Base-by-base conservation (phyloP, 2,329 filamentous ascomycete species). In the Venturia aucupariae region DNA sequence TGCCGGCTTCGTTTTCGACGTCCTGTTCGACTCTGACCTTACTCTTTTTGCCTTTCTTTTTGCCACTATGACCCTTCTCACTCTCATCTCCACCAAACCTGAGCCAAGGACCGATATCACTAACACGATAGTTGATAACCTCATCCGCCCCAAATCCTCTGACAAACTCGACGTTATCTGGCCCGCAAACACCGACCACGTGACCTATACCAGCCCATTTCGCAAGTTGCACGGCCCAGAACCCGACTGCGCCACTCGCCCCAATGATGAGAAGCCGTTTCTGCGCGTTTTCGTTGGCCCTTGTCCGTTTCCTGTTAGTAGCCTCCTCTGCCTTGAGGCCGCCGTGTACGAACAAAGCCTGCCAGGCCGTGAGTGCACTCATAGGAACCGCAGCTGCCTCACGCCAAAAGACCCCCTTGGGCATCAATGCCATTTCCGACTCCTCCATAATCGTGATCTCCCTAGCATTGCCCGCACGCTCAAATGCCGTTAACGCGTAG, bases 231-330 rank as follows among this genome's bases (percentile, higher is more conserved):
- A 78, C 71, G 30, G 74, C 70, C 78, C 77, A 81, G 39, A 75
- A 70, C 3, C 79, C 80, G 1, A 80, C 77, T 4, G 74, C 73
- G 3, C 79, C 79, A 4, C 77, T 75, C 0, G 78, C 78, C 59
- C 73, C 80, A 4, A 75, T 80, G 17, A 81, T 70, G 13, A 79
- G 39, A 13, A 41, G 4, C 39, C 15, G 13, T 13, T 41, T 41
- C 8, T 13, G 39, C 39, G 39, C 39, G 72, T 4, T 81, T 70
- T n/a, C 73, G 68, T 68, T 77, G 78, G 17, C 35, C 67, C 68
- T 4, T 35, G 27, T 24, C 60, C 48, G 66, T 63, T 38, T n/a
- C 38, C 17, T 41, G 11, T 3, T 17, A 17, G 11, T 17, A 41
- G 15, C 51, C 22, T 59, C 39, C 41, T 68, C 65, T 7, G 61